Percentiles rank a stretch among this genome's conserved stretches.
These are phyloP conservation scores for Trichoderma polysporum DNA, from an alignment of 2,329 filamentous ascomycete genomes.

Conservation along the genomic window DNA sequence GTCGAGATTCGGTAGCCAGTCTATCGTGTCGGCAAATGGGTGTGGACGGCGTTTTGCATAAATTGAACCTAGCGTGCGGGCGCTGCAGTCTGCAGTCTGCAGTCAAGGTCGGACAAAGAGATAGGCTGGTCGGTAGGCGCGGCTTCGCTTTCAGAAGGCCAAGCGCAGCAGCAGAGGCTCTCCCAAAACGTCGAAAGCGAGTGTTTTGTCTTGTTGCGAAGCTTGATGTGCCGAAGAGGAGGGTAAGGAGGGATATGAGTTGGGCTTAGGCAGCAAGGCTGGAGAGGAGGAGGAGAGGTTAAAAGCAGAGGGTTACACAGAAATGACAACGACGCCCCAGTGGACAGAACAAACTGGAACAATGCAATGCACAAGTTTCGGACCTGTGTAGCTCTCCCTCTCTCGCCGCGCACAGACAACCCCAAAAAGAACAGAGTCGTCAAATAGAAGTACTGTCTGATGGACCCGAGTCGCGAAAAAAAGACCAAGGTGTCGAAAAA, in stretches of 20 bases:
- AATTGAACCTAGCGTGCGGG: constrained; percentile 4
- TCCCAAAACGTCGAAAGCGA: not conserved
- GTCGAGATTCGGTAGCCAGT: constrained; percentile 1
- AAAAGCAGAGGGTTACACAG: constrained; percentile 2
- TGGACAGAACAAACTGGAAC: not conserved
- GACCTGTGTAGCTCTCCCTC: not conserved
- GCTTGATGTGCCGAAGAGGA: not conserved
- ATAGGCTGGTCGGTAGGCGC: not conserved
- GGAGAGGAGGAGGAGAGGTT: not conserved
- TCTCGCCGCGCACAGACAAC: constrained; percentile 3
- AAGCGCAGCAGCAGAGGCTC: not conserved
- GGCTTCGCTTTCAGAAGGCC: not conserved
- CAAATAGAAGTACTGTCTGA: not conserved
- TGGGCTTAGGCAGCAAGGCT: not conserved
- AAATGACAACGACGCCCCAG: not conserved
- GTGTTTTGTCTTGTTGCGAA: not conserved
- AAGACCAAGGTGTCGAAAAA: not conserved
- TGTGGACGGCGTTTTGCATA: constrained; percentile 4
- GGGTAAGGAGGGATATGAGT: not conserved
- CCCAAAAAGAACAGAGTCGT: not conserved
- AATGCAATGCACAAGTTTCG: constrained; percentile 11
- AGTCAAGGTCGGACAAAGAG: not conserved
- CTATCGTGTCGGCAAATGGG: not conserved
- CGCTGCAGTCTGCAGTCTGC: not conserved
- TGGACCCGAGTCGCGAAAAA: not conserved